Evolutionary conservation across 202 grass and related monocot species (phyloP).

Genomic region (Zoysia matrella): DNA sequence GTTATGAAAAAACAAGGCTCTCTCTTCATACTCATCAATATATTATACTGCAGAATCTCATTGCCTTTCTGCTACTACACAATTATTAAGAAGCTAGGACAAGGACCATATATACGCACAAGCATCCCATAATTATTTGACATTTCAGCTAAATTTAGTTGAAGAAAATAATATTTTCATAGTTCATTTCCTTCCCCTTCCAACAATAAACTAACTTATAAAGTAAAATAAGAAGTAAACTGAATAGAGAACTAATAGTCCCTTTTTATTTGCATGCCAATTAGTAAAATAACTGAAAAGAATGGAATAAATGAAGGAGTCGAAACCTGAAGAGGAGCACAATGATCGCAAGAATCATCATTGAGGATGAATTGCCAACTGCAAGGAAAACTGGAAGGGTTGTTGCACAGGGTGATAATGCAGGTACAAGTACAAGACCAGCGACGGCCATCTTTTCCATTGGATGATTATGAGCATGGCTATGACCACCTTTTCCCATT

Average conservation of each 20-base stretch:
- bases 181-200: neutral
- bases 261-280: neutral
- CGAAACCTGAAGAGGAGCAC: slow-evolving; percentile 90
- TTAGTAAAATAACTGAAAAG: slow-evolving; percentile 21
- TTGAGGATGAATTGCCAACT: slow-evolving; percentile 95
- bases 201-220: slow-evolving; percentile 4
- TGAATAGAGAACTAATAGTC: neutral
- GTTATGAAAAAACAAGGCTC: neutral
- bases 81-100: neutral
- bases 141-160: neutral
- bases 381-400: slow-evolving; percentile 99
- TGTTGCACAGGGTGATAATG: slow-evolving; percentile 94
- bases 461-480: slow-evolving; percentile 90
- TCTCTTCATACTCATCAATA: neutral
- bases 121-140: neutral
- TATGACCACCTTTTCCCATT: slow-evolving; percentile 83
- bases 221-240: neutral
- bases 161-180: neutral
- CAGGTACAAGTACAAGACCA: slow-evolving; percentile 85
- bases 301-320: neutral
- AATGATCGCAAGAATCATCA: slow-evolving; percentile 97
- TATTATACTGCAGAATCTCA: neutral
- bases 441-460: slow-evolving; percentile 99
- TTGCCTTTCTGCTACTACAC: neutral
- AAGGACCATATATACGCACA: neutral